Evolutionary conservation across 2,329 filamentous ascomycete species (phyloP), one percentile per base, ranked within the genome.

Genomic region (Phaeophleospora eucalypticola): DNA sequence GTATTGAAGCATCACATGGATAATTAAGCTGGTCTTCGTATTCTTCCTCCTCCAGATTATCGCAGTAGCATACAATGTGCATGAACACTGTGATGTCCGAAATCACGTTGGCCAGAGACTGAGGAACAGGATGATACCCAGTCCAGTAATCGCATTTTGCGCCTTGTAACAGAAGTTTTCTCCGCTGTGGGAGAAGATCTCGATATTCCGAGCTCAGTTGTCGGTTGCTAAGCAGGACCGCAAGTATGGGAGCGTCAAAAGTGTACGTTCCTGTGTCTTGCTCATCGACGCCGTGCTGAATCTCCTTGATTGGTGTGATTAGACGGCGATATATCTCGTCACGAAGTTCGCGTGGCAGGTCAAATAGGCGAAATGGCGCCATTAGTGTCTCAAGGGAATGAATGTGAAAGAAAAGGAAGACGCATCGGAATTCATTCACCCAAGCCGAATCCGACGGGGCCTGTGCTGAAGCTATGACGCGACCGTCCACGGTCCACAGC

Each of bases 351-450:
- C 41, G 4, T 6, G 41, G 41, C 3, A 43, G 29, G 19, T 43
- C 41, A 18, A 43, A 43, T 14, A 43, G 19, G 18, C 21, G 41
- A 19, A 43, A 43, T 4, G 15, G 17, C 3, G 36, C 15, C 36
- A 37, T 37, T 4, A n/a, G 6, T 14, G 4, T 37, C 34, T 17
- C 12, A 10, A 19, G 34, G n/a, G 14, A 37, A 17, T 19, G 17
- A 37, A 10, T 16, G 6, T 19, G 19, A 14, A 37, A 17, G 36
- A 10, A 17, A 19, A 19, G 15, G 18, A 14, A 14, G 14, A 35
- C 17, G 14, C 4, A 14, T 6, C 12, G 6, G 10, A 37, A 17
- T 19, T 37, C 9, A 37, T 37, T 19, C 36, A 16, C 15, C 7
- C 36, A 4, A 4, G 36, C 15, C 34, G 34, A n/a, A 8, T 36